Base-by-base conservation (phyloP, 495 filamentous ascomycete genomes). In the Aspergillus wentii region DNA sequence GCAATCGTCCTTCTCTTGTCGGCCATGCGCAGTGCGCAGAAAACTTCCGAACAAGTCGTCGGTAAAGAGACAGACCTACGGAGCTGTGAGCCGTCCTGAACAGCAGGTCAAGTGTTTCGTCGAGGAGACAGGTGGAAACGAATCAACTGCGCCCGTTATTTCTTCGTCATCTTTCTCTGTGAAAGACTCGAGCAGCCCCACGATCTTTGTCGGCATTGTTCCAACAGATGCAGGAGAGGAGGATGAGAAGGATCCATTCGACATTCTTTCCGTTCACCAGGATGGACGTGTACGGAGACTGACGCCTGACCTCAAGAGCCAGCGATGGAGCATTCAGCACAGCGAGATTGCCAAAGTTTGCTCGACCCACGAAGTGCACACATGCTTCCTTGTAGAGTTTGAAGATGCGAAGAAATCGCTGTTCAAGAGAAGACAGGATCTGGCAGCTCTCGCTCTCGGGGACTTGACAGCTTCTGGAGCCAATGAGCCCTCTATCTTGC, bases 31-130 rank as follows among this genome's bases (percentile, higher is more conserved):
- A 5, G 60, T 92, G 23, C 78, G 85, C 55, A 74, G 68, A 44
- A 78, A 79, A 58, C 46, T 69, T 11, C 55, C 67, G 9, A 61
- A 62, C 17, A 67, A 68, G 20, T 67, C 66, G 22, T 62, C 66
- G n/a, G 62, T 80, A 4, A 72, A 71, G 37, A 76, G 89, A 42
- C 79, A 82, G 41, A 94, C 88, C 2, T 95, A 91, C 56, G 63
- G 61, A 32, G 66, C 69, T 2, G 55, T 64, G 2, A 56, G 46
- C n/a, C 59, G 53, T 26, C 62, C 67, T 1, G 62, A 68, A 20
- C 55, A 62, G 13, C 66, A 74, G 40, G 64, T 82, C 29, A 66
- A 70, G 26, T 76, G 72, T 33, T 70, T 81, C 25, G 63, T 66
- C 15, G 70, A 71, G 46, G 71, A 76, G 54, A 64, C 68, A 14